Conservation (phyloP, 1,139 yeast species). For the Wickerhamomyces sp. region DNA sequence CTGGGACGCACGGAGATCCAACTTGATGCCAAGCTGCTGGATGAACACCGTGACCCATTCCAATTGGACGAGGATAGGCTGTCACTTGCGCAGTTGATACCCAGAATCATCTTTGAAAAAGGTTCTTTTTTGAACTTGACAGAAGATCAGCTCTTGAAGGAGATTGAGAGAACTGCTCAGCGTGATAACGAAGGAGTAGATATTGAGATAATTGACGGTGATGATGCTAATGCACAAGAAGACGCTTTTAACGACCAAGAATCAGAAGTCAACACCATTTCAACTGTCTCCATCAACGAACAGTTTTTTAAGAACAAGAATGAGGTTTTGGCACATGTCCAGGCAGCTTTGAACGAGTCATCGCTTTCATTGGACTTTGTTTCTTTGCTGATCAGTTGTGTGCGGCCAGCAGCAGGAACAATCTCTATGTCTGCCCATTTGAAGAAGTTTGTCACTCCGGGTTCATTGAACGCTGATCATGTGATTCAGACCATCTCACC, state of each 20-base stretch:
- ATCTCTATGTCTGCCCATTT: conserved; percentile 88
- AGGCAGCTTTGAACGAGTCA: conserved; percentile 78
- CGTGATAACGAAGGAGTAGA: neutral
- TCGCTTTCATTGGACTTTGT: conserved; percentile 85
- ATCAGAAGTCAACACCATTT: neutral
- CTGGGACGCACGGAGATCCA: conserved; percentile 11
- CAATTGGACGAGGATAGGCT: conserved; percentile 22
- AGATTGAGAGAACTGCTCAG: conserved; percentile 30
- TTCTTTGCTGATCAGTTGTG: conserved; percentile 74
- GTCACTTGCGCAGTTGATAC: conserved; percentile 33
- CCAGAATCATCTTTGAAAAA: conserved; percentile 41
- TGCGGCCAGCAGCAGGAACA: conserved; percentile 78
- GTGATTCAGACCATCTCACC: conserved; percentile 26
- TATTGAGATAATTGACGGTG: conserved; percentile 1
- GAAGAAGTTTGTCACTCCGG: conserved; percentile 70
- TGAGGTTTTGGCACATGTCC: conserved; percentile 52
- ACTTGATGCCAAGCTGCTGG: conserved; percentile 18
- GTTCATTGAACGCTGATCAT: conserved; percentile 70
- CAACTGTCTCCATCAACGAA: conserved; percentile 28
- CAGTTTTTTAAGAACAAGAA: conserved; percentile 50
- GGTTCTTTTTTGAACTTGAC: conserved; percentile 42
- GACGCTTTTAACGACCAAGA: conserved; percentile 11
- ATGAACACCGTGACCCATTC: conserved; percentile 22
- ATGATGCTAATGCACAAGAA: conserved; percentile 11
- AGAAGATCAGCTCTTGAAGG: conserved; percentile 48